Evolutionary conservation across 306 rosid species (phyloP).

Genomic region (Hippophae gyantsensis): DNA sequence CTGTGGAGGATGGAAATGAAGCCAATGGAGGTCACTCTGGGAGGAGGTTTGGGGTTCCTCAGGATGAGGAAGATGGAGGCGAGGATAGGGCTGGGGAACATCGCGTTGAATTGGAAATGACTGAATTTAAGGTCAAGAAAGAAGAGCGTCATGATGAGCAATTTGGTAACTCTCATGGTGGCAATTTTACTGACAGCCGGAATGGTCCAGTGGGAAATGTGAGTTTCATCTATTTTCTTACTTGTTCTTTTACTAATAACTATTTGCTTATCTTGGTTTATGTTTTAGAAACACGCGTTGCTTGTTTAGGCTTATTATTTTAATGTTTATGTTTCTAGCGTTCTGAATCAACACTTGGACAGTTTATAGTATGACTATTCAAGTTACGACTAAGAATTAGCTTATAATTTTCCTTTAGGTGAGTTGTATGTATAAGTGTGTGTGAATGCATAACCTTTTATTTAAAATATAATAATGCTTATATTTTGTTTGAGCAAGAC

Average conservation of each 20-base stretch:
- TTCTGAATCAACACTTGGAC: too few relatives aligned
- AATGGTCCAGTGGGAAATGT: conserved; percentile 44
- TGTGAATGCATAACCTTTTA: too few relatives aligned
- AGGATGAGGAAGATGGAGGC: conserved; percentile 17
- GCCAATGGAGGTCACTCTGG: conserved; percentile 30
- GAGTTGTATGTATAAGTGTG: too few relatives aligned
- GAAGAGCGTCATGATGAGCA: conserved; percentile 25
- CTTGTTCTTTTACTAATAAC: neutral
- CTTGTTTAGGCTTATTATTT: neutral
- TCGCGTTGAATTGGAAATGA: neutral
- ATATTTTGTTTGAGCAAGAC: too few relatives aligned
- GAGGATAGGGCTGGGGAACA: neutral
- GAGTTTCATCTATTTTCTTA: conserved; percentile 16
- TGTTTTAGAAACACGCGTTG: neutral
- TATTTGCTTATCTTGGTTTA: neutral
- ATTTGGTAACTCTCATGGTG: conserved; percentile 25
- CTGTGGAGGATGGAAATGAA: conserved; percentile 26
- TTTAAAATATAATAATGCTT: too few relatives aligned
- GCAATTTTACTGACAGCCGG: conserved; percentile 24
- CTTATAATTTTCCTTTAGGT: too few relatives aligned
- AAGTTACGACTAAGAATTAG: too few relatives aligned
- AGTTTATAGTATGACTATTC: too few relatives aligned
- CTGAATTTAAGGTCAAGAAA: conserved; percentile 21
- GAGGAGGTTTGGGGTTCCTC: conserved; percentile 58
- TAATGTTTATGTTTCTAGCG: too few relatives aligned